Base-by-base conservation (phyloP, 1,284 basidiomycete species). In the Ceratobasidium sp. region DNA sequence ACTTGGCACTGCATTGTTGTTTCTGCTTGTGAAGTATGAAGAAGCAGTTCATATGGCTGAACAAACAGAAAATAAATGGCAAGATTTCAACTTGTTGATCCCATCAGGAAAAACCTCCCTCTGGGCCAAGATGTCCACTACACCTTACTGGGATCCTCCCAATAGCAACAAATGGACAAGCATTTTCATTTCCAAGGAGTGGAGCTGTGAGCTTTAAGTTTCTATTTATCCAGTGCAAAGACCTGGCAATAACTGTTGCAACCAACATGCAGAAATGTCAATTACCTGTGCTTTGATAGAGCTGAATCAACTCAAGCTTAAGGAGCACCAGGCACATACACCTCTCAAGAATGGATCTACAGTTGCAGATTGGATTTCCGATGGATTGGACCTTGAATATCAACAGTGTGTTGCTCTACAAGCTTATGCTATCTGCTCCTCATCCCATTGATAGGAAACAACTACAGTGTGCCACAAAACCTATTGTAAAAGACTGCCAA, bases 361-460 rank as follows among this genome's bases (percentile, higher is more conserved):
- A 3, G 33, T 35, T 2, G 23, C 60, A 2, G 27, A n/a, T 2
- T 64, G 60, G 60, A 64, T 64, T 41, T 8, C 23, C 2, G 60
- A 64, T 8, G 60, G 60, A 38, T 38, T 64, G 12, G 60, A 64
- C 33, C 35, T 64, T 5, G 60, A 64, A 20, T 8, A 5, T 38
- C 33, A 38, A 14, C 60, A 64, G 60, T 64, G 16, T 12, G 60
- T 41, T n/a, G n/a, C n/a, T n/a, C n/a, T n/a, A n/a, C n/a, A n/a
- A n/a, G n/a, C n/a, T n/a, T n/a, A n/a, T n/a, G n/a, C n/a, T n/a
- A n/a, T n/a, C n/a, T n/a, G n/a, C n/a, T n/a, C n/a, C n/a, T n/a
- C n/a, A n/a, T n/a, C n/a, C n/a, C n/a, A n/a, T n/a, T n/a, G n/a
- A n/a, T n/a, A n/a, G n/a, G n/a, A n/a, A n/a, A n/a, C n/a, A n/a